Percentiles rank a stretch among this genome's conserved stretches.
phyloP scores from a whole-genome alignment of 306 rosid species.

The Castanea sativa region DNA sequence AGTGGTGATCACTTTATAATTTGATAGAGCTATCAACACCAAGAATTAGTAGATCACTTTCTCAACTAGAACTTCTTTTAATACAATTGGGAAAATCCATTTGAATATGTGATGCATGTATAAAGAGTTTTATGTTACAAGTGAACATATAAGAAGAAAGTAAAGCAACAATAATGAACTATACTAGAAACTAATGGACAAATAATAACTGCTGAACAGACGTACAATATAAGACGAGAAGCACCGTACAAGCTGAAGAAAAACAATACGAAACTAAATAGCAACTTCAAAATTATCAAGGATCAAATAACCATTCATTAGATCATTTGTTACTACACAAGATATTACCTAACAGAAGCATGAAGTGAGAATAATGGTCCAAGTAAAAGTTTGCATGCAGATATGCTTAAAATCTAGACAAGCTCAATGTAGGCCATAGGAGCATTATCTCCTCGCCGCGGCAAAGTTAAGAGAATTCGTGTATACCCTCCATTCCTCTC shows the following conservation, averaged over 20 bases:
- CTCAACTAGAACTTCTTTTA: too few relatives aligned
- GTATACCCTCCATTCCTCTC: constrained; percentile 95
- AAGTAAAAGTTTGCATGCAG: neutral
- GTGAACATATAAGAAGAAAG: too few relatives aligned
- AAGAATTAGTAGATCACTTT: too few relatives aligned
- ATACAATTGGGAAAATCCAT: too few relatives aligned
- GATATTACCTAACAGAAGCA: constrained; percentile 18
- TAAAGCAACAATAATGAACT: too few relatives aligned
- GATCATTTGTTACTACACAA: neutral
- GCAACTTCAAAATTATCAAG: neutral
- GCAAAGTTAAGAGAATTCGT: constrained; percentile 75
- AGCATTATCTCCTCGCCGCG: constrained; percentile 96
- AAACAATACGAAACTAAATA: neutral
- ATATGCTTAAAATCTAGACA: constrained; percentile 46
- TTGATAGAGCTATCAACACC: too few relatives aligned
- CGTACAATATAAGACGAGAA: neutral
- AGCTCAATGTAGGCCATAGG: constrained; percentile 98
- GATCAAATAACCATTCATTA: neutral
- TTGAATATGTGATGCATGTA: too few relatives aligned
- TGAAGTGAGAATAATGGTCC: constrained; percentile 1
- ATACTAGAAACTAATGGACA: too few relatives aligned
- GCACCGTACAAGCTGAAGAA: neutral
- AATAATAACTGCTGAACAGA: too few relatives aligned
- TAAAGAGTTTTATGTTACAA: too few relatives aligned
- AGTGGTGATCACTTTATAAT: too few relatives aligned